Evolutionary conservation across 805 yeast species (phyloP).

Genomic region (Sugiyamaella marilandica): DNA sequence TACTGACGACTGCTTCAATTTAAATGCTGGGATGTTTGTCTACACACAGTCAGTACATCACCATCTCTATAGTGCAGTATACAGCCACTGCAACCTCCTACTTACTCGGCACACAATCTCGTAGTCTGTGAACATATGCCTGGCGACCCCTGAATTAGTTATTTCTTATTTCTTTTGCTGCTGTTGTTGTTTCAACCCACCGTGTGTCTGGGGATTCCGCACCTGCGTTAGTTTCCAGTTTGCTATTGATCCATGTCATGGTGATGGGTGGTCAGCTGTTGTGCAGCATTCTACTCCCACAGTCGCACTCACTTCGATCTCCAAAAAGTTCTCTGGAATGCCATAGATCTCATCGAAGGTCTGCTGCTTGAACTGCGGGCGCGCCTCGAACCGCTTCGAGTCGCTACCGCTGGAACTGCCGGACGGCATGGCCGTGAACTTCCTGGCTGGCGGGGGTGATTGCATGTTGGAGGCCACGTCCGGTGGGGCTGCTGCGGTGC

Average conservation of each 20-base stretch:
- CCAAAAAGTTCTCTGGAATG: constrained; percentile 90
- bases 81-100: constrained; percentile 13
- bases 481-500: background rate
- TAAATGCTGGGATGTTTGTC: constrained; percentile 88
- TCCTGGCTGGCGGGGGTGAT: constrained; percentile 23
- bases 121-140: constrained; percentile 82
- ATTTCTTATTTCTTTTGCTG: background rate
- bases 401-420: constrained; percentile 15
- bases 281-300: background rate
- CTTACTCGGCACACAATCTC: constrained; percentile 71
- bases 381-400: constrained; percentile 28
- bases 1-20: constrained; percentile 56
- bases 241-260: background rate
- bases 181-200: background rate
- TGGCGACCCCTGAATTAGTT: constrained; percentile 35
- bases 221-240: constrained; percentile 33
- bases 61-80: too few relatives aligned
- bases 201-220: constrained; percentile 72
- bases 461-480: constrained; percentile 16
- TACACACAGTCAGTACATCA: constrained; percentile 9
- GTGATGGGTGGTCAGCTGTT: background rate
- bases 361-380: constrained; percentile 49
- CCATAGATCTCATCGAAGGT: constrained; percentile 81
- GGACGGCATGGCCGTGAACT: constrained; percentile 31
- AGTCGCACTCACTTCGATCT: constrained; percentile 62